These are phyloP conservation scores for Quercus mongolica DNA, from an alignment of 306 rosid species.

Conservation along the genomic window DNA sequence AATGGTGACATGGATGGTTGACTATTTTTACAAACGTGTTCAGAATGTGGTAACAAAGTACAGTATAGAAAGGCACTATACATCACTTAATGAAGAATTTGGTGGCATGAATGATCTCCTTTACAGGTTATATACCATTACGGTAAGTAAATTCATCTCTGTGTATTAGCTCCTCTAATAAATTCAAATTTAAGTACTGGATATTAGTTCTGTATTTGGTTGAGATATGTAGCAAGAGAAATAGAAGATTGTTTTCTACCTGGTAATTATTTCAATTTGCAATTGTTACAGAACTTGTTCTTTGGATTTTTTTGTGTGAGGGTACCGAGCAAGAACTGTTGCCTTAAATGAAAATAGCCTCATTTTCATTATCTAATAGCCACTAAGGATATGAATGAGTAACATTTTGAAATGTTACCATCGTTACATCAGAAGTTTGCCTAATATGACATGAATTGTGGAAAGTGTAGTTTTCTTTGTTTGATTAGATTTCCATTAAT, in stretches of 20 bases:
- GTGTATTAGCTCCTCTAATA: background rate
- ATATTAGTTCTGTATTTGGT: background rate
- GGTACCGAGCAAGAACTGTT: background rate
- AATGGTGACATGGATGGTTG: constrained; percentile 77
- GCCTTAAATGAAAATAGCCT: background rate
- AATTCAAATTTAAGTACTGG: background rate
- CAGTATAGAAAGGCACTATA: constrained; percentile 58
- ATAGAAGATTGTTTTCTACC: background rate
- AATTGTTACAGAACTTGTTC: background rate
- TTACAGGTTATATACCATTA: constrained; percentile 61
- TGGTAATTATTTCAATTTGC: background rate
- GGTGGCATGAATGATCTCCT: constrained; percentile 99
- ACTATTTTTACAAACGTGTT: constrained; percentile 82
- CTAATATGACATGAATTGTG: background rate
- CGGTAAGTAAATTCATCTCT: constrained; percentile 43
- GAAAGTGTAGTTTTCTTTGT: background rate
- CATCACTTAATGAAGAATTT: constrained; percentile 67
- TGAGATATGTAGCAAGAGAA: background rate
- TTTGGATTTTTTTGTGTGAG: background rate
- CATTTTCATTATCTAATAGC: background rate
- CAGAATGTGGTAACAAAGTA: constrained; percentile 52
- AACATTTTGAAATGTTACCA: background rate
- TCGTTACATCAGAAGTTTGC: background rate
- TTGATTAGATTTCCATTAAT: background rate
- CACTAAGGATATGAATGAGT: background rate